Percentiles rank a stretch among this genome's conserved stretches.
Evolutionary conservation across 2,329 filamentous ascomycete genomes (phyloP).

Genomic region (Fusarium guadeloupense): DNA sequence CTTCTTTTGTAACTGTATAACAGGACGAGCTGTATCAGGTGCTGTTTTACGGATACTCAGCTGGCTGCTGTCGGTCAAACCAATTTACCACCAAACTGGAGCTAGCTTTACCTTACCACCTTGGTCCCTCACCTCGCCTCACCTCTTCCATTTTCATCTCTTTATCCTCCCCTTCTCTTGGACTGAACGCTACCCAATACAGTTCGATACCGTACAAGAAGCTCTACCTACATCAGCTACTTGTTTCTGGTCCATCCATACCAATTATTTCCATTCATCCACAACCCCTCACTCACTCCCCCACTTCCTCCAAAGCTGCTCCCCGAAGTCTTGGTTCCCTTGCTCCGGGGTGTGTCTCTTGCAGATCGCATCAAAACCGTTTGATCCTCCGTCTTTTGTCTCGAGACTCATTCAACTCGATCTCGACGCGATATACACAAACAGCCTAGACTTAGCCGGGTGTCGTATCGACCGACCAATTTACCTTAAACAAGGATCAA

Average conservation of each 20-base stretch:
- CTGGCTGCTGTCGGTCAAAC: slow-evolving; percentile 6
- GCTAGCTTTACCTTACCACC: slow-evolving; percentile 11
- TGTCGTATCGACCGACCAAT: slow-evolving; percentile 1
- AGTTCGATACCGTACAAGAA: slow-evolving; percentile 10
- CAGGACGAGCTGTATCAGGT: slow-evolving; percentile 3
- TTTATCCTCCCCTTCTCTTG: slow-evolving; percentile 4
- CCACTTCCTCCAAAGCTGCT: slow-evolving; percentile 28
- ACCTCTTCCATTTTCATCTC: slow-evolving; percentile 2
- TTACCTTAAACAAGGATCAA: neutral
- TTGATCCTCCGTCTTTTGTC: slow-evolving; percentile 15
- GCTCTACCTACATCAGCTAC: slow-evolving; percentile 9
- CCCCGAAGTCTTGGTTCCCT: slow-evolving; percentile 36
- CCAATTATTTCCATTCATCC: slow-evolving; percentile 24
- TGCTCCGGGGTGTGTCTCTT: slow-evolving; percentile 34
- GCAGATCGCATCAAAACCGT: slow-evolving; percentile 27
- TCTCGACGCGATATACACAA: no score
- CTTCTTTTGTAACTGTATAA: neutral
- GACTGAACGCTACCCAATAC: slow-evolving; percentile 7
- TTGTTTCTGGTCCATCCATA: slow-evolving; percentile 9
- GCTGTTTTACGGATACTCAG: slow-evolving; percentile 11
- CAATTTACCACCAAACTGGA: slow-evolving; percentile 7
- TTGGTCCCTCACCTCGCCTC: slow-evolving; percentile 21
- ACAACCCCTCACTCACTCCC: slow-evolving; percentile 36
- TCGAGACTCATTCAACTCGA: neutral
- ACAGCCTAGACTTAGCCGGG: neutral